These are phyloP conservation scores for Huiozyma naganishii DNA, from an alignment of 805 yeast genomes.

Conservation along the genomic window DNA sequence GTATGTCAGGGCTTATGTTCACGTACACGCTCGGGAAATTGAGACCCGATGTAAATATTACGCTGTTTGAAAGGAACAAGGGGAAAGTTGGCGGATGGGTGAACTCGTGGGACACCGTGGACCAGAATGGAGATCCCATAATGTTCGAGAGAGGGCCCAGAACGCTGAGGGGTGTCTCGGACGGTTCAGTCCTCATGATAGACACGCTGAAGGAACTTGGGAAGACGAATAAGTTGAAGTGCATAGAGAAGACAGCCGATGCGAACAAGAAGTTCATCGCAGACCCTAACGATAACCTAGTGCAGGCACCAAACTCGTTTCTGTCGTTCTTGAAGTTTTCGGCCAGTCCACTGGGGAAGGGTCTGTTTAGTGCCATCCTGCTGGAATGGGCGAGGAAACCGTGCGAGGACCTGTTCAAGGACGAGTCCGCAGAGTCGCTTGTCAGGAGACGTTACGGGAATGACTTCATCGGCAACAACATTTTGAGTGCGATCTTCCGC, in stretches of 20 bases:
- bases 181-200: constrained; percentile 60
- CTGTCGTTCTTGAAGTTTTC: constrained; percentile 28
- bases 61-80: constrained; percentile 45
- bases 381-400: constrained; percentile 40
- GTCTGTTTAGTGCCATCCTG: constrained; percentile 34
- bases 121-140: constrained; percentile 18
- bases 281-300: constrained; percentile 34
- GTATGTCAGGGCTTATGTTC: constrained; percentile 75
- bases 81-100: constrained; percentile 73
- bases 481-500: constrained; percentile 73
- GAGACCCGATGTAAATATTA: constrained; percentile 67
- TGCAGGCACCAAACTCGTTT: constrained; percentile 43
- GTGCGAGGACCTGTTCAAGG: constrained; percentile 27
- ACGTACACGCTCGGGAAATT: constrained; percentile 55
- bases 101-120: constrained; percentile 35
- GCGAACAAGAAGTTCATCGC: constrained; percentile 69
- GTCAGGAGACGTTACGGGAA: constrained; percentile 58
- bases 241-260: constrained; percentile 42
- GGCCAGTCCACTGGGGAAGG: constrained; percentile 35
- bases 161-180: constrained; percentile 73
- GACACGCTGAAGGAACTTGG: constrained; percentile 46
- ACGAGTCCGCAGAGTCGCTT: constrained; percentile 65
- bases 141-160: constrained; percentile 82
- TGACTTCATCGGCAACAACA: constrained; percentile 34
- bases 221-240: constrained; percentile 40